Evolutionary conservation across 495 filamentous ascomycete species (phyloP), one percentile per base, ranked within the genome.

Genomic region (Podospora appendiculata): DNA sequence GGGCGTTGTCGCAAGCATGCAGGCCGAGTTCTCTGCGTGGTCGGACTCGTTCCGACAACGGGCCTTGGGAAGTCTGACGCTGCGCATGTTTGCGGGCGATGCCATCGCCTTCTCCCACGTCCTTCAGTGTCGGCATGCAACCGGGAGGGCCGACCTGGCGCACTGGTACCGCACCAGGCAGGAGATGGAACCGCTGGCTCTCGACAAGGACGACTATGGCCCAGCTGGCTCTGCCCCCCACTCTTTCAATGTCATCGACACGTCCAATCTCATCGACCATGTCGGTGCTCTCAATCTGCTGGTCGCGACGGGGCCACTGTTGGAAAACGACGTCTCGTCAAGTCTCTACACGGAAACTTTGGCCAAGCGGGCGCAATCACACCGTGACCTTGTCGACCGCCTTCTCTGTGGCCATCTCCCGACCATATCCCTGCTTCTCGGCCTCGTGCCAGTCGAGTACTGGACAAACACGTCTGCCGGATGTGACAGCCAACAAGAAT

Each of bases 191-290:
- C 50, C 59, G 32, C 56, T 61, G 6, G 58, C 58, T 8, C 51
- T 80, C 3, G 33, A 61, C 72, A 44, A 54, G 60, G 13, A 50
- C 0, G 72, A 76, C 36, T 79, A 81, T 50, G 55, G 52, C 17
- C 42, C 48, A 10, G 48, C 35, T 11, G 55, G 56, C 13, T 48
- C 50, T 7, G 71, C 70, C 10, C 76, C 77, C 11, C 50, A 53
- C 33, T 44, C 64, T 25, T 84, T 84, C 47, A 68, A 82, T 52
- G 66, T 78, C n/a, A 79, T 85, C 39, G 78, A 85, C 53, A 82
- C 80, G 1, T 80, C 76, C 6, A 78, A 76, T 50, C 62, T 83
- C 7, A 58, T 62, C 16, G 77, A 80, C 53, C 66, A 78, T 45
- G 10, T 76, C 19, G 78, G 77, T 16, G 48, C 64, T 0, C 39